A percentile compares a stretch with the other conserved stretches of the same genome.
Evolutionary conservation across 2,329 filamentous ascomycete species (phyloP).

Genomic region (Bretziella fagacearum): DNA sequence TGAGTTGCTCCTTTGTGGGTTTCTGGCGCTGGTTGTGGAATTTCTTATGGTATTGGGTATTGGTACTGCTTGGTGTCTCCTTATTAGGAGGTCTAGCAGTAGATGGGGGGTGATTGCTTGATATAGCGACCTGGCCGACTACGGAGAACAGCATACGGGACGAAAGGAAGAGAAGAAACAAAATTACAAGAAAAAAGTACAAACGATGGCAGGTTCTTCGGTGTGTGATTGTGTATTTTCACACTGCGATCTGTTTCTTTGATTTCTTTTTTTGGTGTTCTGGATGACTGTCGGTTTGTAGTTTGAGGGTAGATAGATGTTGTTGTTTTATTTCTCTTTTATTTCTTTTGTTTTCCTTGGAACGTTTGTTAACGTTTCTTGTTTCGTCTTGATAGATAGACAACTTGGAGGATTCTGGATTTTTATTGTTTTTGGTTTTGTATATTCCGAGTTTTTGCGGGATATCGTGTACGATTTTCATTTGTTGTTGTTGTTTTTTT

Average conservation of each 20-base stretch:
- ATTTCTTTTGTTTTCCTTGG: not conserved
- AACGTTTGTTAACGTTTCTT: not conserved
- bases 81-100: not conserved
- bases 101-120: no score
- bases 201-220: not conserved
- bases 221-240: not conserved
- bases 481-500: not conserved
- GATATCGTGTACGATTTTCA: slow-evolving; percentile 7
- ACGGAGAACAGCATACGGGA: no score
- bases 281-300: not conserved
- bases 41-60: no score
- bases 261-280: not conserved
- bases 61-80: no score
- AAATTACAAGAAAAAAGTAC: not conserved
- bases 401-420: no score
- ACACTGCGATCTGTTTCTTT: not conserved
- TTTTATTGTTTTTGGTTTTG: not conserved
- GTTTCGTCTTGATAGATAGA: no score
- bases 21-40: no score
- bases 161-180: not conserved
- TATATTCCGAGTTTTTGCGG: slow-evolving; percentile 8
- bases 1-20: no score
- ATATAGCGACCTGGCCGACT: no score
- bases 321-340: not conserved
- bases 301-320: not conserved